Evolutionary conservation across 2,329 filamentous ascomycete genomes (phyloP).

Genomic region (Pseudogymnoascus sp.): DNA sequence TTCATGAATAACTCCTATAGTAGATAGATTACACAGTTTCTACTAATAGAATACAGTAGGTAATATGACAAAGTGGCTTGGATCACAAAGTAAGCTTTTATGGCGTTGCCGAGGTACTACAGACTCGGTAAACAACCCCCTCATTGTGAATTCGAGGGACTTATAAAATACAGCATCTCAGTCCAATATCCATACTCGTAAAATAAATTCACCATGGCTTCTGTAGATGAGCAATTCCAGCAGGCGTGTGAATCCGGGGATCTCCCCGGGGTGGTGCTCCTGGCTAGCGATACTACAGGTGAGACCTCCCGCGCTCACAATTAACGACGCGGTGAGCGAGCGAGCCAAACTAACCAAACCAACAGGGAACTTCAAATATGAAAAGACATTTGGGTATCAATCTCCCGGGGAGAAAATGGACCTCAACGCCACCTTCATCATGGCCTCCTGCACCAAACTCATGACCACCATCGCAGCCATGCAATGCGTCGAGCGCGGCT

Average conservation of each 20-base stretch:
- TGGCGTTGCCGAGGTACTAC: no score
- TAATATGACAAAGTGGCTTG: no score
- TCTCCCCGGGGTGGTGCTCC: not conserved
- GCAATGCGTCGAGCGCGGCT: slow-evolving; percentile 48
- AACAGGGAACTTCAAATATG: slow-evolving; percentile 31
- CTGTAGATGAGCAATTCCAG: not conserved
- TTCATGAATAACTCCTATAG: no score
- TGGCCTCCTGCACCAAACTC: slow-evolving; percentile 52
- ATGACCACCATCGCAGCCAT: slow-evolving; percentile 43
- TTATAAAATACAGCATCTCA: not conserved
- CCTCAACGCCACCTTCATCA: slow-evolving; percentile 50
- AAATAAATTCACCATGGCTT: not conserved
- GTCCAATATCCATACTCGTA: not conserved
- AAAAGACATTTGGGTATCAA: slow-evolving; percentile 29
- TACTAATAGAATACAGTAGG: no score
- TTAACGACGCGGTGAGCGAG: not conserved
- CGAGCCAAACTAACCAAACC: not conserved
- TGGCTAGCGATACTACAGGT: slow-evolving; percentile 18
- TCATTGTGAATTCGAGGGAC: not conserved
- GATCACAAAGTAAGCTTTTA: no score
- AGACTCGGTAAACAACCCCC: no score
- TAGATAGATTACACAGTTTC: no score
- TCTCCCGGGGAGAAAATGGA: slow-evolving; percentile 36
- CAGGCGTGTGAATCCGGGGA: not conserved
- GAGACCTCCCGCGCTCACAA: not conserved